Conservation (phyloP, 805 yeast species). For the Ogataea dorogensis region DNA sequence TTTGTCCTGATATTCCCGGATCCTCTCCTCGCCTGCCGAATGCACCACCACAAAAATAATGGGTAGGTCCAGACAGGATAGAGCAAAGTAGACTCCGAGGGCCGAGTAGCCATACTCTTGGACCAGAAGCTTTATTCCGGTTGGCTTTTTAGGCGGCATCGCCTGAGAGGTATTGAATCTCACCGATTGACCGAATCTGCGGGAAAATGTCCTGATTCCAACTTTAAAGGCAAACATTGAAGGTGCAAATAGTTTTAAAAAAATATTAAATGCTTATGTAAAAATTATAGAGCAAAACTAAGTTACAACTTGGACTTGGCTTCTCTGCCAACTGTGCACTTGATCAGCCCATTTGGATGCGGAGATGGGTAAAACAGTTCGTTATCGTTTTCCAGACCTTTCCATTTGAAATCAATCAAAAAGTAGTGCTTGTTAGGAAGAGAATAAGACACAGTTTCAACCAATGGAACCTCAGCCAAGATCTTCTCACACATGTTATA, state of each 20-base stretch:
- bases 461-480: slow-evolving; percentile 52
- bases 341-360: slow-evolving; percentile 91
- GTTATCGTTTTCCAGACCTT: slow-evolving; percentile 75
- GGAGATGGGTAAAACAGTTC: slow-evolving; percentile 87
- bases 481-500: slow-evolving; percentile 83
- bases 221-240: slow-evolving; percentile 3
- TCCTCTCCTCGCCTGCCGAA: slow-evolving; percentile 80
- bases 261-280: slow-evolving; percentile 6
- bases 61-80: slow-evolving; percentile 80
- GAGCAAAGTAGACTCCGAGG: slow-evolving; percentile 73
- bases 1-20: slow-evolving; percentile 61
- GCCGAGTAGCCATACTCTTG: slow-evolving; percentile 92
- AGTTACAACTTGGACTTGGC: slow-evolving; percentile 52
- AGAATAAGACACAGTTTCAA: slow-evolving; percentile 65
- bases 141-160: slow-evolving; percentile 31
- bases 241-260: slow-evolving; percentile 1
- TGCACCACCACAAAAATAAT: slow-evolving; percentile 81
- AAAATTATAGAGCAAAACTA: background rate
- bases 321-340: slow-evolving; percentile 77
- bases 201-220: slow-evolving; percentile 3
- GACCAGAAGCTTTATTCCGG: slow-evolving; percentile 61
- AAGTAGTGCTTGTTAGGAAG: slow-evolving; percentile 94
- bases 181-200: slow-evolving; percentile 3
- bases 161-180: slow-evolving; percentile 22
- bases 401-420: slow-evolving; percentile 77